Conservation (phyloP, 805 yeast species). For the Starmerella cellae region DNA sequence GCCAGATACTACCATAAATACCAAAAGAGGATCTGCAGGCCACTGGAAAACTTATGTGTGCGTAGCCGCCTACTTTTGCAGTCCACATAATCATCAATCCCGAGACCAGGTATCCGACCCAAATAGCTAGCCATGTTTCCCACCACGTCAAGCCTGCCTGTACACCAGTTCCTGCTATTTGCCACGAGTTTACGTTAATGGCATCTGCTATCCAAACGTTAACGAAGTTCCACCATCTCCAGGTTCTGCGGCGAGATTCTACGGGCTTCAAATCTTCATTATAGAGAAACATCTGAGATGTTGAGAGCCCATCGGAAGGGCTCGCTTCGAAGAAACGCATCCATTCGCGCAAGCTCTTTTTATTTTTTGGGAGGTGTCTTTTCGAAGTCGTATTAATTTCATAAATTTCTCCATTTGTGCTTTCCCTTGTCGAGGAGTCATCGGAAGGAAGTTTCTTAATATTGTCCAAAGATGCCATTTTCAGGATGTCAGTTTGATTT, state of each 20-base stretch:
- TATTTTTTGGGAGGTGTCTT: not conserved
- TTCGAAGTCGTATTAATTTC: too few species aligned
- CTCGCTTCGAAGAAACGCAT: conserved; percentile 20
- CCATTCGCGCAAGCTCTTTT: not conserved
- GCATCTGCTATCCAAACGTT: conserved; percentile 83
- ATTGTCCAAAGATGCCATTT: too few species aligned
- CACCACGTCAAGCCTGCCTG: conserved; percentile 73
- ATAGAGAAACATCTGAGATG: conserved; percentile 51
- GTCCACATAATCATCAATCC: conserved; percentile 57
- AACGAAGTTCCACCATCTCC: conserved; percentile 74
- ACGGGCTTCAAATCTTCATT: conserved; percentile 52
- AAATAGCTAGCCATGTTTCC: conserved; percentile 80
- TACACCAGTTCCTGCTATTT: conserved; percentile 78
- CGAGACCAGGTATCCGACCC: conserved; percentile 67
- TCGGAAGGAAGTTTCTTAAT: too few species aligned
- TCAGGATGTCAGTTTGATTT: too few species aligned
- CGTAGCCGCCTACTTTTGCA: conserved; percentile 66
- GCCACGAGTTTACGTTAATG: conserved; percentile 82
- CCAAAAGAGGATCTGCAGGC: conserved; percentile 75
- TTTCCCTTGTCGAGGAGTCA: too few species aligned
- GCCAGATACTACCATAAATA: conserved; percentile 77
- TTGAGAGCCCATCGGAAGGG: conserved; percentile 33
- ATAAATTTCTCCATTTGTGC: too few species aligned
- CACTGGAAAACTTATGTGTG: conserved; percentile 78
- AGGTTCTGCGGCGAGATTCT: conserved; percentile 47